Conservation (phyloP, 495 filamentous ascomycete species). For the Aspergillus cavernicola region DNA sequence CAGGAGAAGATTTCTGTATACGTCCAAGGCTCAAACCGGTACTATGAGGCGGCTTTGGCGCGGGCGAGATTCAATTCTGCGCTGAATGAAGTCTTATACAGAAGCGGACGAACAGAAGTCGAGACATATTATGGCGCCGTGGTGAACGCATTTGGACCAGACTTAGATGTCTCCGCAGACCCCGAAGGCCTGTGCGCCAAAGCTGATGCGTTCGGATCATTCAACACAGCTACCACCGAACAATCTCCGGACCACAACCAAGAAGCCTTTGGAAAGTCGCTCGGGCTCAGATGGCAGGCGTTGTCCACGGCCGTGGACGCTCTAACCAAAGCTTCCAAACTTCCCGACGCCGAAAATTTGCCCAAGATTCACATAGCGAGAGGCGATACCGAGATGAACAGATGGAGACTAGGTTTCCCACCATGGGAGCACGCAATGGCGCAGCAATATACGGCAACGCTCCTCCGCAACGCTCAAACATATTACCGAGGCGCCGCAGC, state of each 20-base stretch:
- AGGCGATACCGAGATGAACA: constrained; percentile 59
- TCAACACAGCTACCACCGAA: constrained; percentile 44
- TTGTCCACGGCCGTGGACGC: constrained; percentile 44
- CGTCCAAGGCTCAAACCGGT: constrained; percentile 37
- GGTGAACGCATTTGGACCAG: constrained; percentile 36
- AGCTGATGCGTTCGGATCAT: constrained; percentile 55
- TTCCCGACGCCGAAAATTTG: constrained; percentile 49
- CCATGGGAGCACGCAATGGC: constrained; percentile 45
- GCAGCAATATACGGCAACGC: constrained; percentile 41
- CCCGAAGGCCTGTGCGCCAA: constrained; percentile 52
- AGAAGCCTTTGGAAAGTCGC: constrained; percentile 24
- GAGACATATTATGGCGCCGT: constrained; percentile 50
- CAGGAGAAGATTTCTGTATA: constrained; percentile 47
- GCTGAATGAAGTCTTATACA: constrained; percentile 54
- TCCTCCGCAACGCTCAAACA: constrained; percentile 60
- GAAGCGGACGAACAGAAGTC: constrained; percentile 41
- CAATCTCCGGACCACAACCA: constrained; percentile 27
- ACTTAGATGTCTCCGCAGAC: constrained; percentile 39
- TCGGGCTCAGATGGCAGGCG: constrained; percentile 45
- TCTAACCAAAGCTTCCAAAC: constrained; percentile 52
- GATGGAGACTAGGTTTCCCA: constrained; percentile 49
- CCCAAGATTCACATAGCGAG: constrained; percentile 57
- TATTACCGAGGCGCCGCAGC: constrained; percentile 60
- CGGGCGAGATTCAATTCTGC: constrained; percentile 51
- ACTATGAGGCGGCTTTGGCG: constrained; percentile 51